Evolutionary conservation across 192 early-diverging fungal species (phyloP).

Genomic region (Pilobolus umbonatus): DNA sequence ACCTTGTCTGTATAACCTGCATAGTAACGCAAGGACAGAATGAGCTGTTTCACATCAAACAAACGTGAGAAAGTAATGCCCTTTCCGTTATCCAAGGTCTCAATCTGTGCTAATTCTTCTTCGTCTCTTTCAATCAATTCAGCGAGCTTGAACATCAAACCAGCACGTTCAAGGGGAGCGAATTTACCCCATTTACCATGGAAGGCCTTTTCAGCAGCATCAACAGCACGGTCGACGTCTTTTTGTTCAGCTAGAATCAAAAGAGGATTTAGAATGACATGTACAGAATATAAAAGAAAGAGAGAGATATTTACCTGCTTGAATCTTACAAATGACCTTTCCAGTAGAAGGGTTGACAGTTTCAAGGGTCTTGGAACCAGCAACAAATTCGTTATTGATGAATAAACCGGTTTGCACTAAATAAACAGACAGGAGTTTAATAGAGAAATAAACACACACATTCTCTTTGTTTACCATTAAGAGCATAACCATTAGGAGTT

Average conservation of each 20-base stretch:
- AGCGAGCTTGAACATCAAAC: constrained; percentile 60
- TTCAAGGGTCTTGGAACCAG: constrained; percentile 50
- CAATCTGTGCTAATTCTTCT: constrained; percentile 50
- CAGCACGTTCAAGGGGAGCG: constrained; percentile 39
- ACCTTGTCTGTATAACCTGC: constrained; percentile 65
- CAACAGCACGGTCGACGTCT: constrained; percentile 66
- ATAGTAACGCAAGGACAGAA: constrained; percentile 71
- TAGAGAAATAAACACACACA: not conserved
- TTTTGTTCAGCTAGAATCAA: constrained; percentile 49
- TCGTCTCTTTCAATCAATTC: constrained; percentile 41
- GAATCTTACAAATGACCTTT: constrained; percentile 47
- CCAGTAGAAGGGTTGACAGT: constrained; percentile 68
- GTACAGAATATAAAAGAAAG: not conserved
- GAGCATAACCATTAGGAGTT: constrained; percentile 20
- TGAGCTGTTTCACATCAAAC: constrained; percentile 58
- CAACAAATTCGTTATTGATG: constrained; percentile 66
- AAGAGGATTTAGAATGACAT: not conserved
- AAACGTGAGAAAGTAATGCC: constrained; percentile 50
- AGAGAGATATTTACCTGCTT: constrained; percentile 27
- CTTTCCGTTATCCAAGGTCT: constrained; percentile 79
- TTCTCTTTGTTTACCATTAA: constrained; percentile 9
- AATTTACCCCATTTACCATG: constrained; percentile 50
- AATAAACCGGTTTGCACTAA: constrained; percentile 59
- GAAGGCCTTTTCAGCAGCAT: constrained; percentile 54
- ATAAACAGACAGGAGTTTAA: not conserved